These are phyloP conservation scores for Leccinum imitatum DNA, from an alignment of 768 basidiomycete genomes.

Conservation along the genomic window DNA sequence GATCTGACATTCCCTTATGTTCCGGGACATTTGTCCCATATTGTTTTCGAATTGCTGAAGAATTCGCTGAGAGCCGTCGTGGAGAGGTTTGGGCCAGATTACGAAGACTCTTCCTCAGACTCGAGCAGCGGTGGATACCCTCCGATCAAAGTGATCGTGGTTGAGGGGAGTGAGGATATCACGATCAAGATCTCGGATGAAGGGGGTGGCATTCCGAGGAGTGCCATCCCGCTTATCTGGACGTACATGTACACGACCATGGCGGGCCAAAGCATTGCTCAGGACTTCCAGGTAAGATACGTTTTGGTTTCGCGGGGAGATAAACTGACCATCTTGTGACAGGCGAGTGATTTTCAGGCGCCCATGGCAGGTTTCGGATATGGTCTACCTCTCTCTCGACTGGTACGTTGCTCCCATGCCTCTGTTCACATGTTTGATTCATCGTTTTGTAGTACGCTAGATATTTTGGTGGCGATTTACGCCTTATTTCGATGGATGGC, in stretches of 20 bases:
- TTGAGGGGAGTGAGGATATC: slow-evolving; percentile 97
- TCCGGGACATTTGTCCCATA: slow-evolving; percentile 94
- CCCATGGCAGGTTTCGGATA: slow-evolving; percentile 99
- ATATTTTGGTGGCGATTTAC: slow-evolving; percentile 91
- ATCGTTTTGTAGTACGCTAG: slow-evolving; percentile 66
- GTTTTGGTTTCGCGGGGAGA: not conserved
- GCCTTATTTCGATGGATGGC: slow-evolving; percentile 96
- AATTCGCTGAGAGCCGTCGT: slow-evolving; percentile 97
- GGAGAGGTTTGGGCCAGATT: slow-evolving; percentile 82
- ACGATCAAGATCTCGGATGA: slow-evolving; percentile 99
- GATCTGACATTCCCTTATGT: slow-evolving; percentile 91
- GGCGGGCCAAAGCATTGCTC: slow-evolving; percentile 66
- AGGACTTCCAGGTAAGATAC: slow-evolving; percentile 53
- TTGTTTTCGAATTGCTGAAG: slow-evolving; percentile 95
- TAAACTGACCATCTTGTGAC: not conserved
- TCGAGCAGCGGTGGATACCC: slow-evolving; percentile 17
- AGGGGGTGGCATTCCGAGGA: slow-evolving; percentile 84
- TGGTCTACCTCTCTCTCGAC: slow-evolving; percentile 84
- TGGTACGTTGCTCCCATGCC: slow-evolving; percentile 51
- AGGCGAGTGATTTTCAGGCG: slow-evolving; percentile 89
- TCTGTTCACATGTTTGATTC: not conserved
- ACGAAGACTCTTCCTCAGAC: slow-evolving; percentile 47
- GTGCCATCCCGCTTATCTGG: slow-evolving; percentile 93
- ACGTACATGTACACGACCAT: slow-evolving; percentile 97
- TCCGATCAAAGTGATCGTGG: slow-evolving; percentile 57